Percentiles rank a stretch among this genome's conserved stretches.
phyloP scores from a whole-genome alignment of 1,139 yeast species.

The Saccharomycopsis hybrid region DNA sequence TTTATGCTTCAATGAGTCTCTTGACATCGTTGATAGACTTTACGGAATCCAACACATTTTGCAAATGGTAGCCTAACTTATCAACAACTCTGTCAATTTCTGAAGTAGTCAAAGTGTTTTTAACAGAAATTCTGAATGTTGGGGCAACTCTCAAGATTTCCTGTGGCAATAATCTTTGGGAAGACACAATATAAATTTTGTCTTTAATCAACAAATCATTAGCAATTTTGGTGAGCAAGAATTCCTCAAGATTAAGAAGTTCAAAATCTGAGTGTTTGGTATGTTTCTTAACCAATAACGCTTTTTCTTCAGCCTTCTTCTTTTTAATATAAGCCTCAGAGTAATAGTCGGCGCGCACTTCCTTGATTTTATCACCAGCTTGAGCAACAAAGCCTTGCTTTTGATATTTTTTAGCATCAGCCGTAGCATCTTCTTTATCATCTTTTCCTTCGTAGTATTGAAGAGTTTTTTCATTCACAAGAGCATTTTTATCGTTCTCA shows the following conservation, averaged over 20 bases:
- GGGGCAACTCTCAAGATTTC: slow-evolving; percentile 51
- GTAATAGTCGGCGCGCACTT: slow-evolving; percentile 20
- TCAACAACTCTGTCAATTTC: slow-evolving; percentile 31
- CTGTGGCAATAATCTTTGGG: slow-evolving; percentile 46
- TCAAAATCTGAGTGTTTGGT: slow-evolving; percentile 26
- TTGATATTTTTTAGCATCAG: neutral
- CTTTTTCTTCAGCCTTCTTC: slow-evolving; percentile 3
- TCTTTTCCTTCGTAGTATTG: slow-evolving; percentile 7
- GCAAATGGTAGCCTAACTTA: slow-evolving; percentile 4
- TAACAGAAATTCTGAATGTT: slow-evolving; percentile 40
- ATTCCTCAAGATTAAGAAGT: slow-evolving; percentile 42
- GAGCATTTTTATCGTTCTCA: slow-evolving; percentile 20
- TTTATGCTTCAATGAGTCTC: no score
- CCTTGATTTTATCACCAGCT: neutral
- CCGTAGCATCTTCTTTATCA: neutral
- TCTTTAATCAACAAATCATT: slow-evolving; percentile 35
- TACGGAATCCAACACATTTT: slow-evolving; percentile 6
- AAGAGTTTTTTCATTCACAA: slow-evolving; percentile 28
- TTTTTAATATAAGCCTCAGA: slow-evolving; percentile 8
- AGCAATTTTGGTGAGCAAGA: slow-evolving; percentile 43
- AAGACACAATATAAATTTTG: slow-evolving; percentile 42
- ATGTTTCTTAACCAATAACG: neutral
- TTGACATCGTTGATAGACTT: neutral
- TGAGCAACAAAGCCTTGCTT: no score
- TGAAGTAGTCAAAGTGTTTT: slow-evolving; percentile 32